Evolutionary conservation across 1,284 basidiomycete genomes (phyloP), one percentile per base, ranked within the genome.

Genomic region (Ustilago shanxiensis): DNA sequence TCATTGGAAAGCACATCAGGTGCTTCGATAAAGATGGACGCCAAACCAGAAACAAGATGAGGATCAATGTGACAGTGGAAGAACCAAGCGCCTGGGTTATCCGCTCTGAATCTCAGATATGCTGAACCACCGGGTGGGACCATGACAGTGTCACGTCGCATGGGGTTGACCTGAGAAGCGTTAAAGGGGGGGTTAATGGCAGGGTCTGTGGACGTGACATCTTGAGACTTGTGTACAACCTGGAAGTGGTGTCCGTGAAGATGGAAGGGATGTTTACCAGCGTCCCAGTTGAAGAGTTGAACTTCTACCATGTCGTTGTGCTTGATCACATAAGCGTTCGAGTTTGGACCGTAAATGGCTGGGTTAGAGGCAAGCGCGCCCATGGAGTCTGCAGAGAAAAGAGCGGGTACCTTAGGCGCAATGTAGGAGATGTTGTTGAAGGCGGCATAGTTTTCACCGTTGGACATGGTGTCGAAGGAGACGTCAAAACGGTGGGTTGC

Each of bases 141-240:
- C 41, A 84, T 70, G 53, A 87, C 53, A 1, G 83, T 85, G 63
- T 88, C 87, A n/a, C 87, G 76, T 5, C 87, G 77, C 55, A 87
- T 69, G 0, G 87, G 87, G 71, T 87, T 87, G 24, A 61, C 84
- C 72, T 26, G 87, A 78, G 86, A 97, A 94, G 60, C 95, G 54
- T 90, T 88, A 61, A 93, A 87, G 0, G 93, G 91, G 18, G 95
- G 95, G 88, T 97, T 97, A 66, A 95, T 88, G 3, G 87, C 81
- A 0, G 92, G 89, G 86, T 98, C 93, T 80, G 89, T 87, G 0
- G 94, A 94, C 0, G 90, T 91, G n/a, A 98, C 87, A 3, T 93
- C 91, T 11, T 93, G 90, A 47, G 91, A 87, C 50, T 79, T 41
- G 81, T 93, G 90, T 37, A 93, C 88, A 33, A 83, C 80, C 50